Base-by-base conservation (phyloP, 495 filamentous ascomycete species). In the Daldinia vernicosa region DNA sequence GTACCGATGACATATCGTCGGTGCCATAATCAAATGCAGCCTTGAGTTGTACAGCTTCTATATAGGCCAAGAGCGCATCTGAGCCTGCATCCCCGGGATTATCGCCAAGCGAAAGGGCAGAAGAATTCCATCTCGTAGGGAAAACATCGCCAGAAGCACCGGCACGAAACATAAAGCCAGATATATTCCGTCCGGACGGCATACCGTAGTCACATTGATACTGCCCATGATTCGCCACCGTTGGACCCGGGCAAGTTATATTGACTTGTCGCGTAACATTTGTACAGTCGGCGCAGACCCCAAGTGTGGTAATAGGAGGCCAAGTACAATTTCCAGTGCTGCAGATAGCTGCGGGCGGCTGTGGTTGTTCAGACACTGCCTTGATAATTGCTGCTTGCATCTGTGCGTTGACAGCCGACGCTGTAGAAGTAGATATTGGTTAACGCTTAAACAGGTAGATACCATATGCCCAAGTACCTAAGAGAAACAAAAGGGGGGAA, bases 71-170 rank as follows among this genome's bases (percentile, higher is more conserved):
- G 12, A 33, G 22, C 19, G 55, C 35, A 19, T 14, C 19, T 4
- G 32, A 26, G 11, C 33, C 33, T 33, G 15, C 26, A 12, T 15
- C 22, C 9, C 17, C 11, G 3, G 17, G 19, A 17, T 0, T n/a
- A 19, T 37, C 1, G 14, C 17, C 33, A 22, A 26, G 17, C 15
- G 32, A 26, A 24, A 24, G 3, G 55, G 33, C 32, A 4, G 32
- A 39, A 37, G 55, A 58, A 30, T 58, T 58, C 55, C 55, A 58
- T n/a, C 32, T 58, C 12, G 55, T 58, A 26, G 55, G 55, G 55
- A 40, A 40, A 40, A 39, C 8, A 40, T 58, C 55, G 0, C 32
- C 12, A 3, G 30, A 32, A 22, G 52, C 52, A 11, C 52, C 52
- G 8, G 52, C 52, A 22, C 27, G 26, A 8, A 39, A 58, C 12